Conservation (phyloP, 148 eudicot genomes). For the Amaranthus palmeri region DNA sequence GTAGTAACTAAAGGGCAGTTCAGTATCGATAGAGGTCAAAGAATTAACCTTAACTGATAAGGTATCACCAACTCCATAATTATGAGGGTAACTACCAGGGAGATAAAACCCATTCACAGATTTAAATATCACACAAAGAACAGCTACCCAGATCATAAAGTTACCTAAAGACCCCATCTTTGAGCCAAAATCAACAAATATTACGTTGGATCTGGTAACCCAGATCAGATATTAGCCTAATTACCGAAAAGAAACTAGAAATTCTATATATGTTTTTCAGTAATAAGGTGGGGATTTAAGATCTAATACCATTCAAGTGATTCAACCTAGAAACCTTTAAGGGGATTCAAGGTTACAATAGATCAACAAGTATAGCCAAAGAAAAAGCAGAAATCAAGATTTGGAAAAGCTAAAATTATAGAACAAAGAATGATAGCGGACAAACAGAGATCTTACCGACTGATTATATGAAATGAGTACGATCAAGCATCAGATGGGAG, state of each 20-base stretch:
- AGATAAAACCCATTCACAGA: constrained; percentile 54
- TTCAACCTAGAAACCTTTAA: constrained; percentile 10
- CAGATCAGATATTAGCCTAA: constrained; percentile 27
- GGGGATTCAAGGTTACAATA: constrained; percentile 1
- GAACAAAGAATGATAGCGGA: neutral
- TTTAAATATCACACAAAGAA: constrained; percentile 37
- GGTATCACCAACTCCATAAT: too few species aligned
- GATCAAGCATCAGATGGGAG: too few species aligned
- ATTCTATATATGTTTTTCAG: neutral
- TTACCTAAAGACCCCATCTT: constrained; percentile 47
- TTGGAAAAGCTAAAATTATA: neutral
- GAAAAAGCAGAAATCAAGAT: neutral
- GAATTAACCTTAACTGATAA: too few species aligned
- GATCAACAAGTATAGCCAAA: neutral
- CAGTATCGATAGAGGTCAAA: too few species aligned
- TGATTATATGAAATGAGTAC: neutral
- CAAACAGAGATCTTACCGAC: neutral
- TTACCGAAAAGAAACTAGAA: constrained; percentile 8
- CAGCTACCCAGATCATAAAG: constrained; percentile 48
- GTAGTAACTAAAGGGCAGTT: too few species aligned
- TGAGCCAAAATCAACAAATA: neutral
- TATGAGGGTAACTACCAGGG: too few species aligned
- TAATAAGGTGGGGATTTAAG: neutral
- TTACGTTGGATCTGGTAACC: constrained; percentile 42
- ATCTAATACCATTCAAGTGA: neutral